These are phyloP conservation scores for Desmodesmus armatus DNA, from an alignment of 139 green algal species.

Conservation along the genomic window DNA sequence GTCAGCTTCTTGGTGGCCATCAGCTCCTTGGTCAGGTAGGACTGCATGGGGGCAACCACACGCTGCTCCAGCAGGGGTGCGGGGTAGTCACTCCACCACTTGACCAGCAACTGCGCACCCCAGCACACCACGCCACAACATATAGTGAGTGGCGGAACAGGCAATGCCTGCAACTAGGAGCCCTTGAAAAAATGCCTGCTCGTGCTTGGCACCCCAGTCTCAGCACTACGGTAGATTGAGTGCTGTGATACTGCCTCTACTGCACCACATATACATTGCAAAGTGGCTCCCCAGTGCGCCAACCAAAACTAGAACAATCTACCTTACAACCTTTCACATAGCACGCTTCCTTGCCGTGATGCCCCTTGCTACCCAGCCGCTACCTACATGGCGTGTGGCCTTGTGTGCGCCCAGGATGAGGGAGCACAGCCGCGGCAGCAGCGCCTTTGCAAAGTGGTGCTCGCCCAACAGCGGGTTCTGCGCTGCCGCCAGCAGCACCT, in stretches of 20 bases:
- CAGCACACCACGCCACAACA: too few relatives aligned
- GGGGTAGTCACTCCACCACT: slow-evolving; percentile 90
- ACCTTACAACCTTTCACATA: too few relatives aligned
- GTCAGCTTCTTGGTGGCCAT: slow-evolving; percentile 91
- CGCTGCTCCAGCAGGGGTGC: slow-evolving; percentile 70
- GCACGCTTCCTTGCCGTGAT: too few relatives aligned
- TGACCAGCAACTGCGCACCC: slow-evolving; percentile 81
- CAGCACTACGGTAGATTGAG: too few relatives aligned
- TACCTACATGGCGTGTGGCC: slow-evolving; percentile 66
- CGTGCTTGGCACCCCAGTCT: too few relatives aligned
- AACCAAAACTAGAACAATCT: too few relatives aligned
- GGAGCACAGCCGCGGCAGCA: slow-evolving; percentile 85
- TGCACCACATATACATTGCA: too few relatives aligned
- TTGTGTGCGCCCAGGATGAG: slow-evolving; percentile 75
- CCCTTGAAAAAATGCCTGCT: background rate
- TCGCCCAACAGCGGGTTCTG: slow-evolving; percentile 86
- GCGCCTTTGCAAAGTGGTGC: slow-evolving; percentile 62
- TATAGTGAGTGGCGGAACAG: too few relatives aligned
- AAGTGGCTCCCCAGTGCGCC: too few relatives aligned
- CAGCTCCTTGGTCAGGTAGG: slow-evolving; percentile 72
- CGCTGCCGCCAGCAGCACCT: slow-evolving; percentile 84
- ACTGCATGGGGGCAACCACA: slow-evolving; percentile 80
- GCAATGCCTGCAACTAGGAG: background rate
- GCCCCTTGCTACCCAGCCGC: too few relatives aligned
- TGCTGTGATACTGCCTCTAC: background rate